phyloP scores from a whole-genome alignment of 2,329 filamentous ascomycete species.

The Aspergillus oerlinghausenensis region DNA sequence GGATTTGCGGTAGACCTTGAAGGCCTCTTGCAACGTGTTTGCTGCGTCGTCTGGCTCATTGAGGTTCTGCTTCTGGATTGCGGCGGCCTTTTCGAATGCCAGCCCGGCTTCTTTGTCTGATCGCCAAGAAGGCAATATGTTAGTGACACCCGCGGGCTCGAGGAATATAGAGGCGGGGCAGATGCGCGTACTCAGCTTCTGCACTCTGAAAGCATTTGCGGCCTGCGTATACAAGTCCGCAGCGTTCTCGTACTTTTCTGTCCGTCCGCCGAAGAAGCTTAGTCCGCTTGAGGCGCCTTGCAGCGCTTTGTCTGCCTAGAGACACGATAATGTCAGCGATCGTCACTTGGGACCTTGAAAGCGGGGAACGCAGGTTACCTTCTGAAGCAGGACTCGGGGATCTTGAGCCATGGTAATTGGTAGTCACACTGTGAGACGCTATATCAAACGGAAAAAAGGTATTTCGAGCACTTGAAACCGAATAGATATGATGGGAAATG shows the following conservation, averaged over 20 bases:
- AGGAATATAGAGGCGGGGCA: not conserved
- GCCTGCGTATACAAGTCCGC: slow-evolving; percentile 84
- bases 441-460: not conserved
- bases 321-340: slow-evolving; percentile 25
- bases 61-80: slow-evolving; percentile 71
- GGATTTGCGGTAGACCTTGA: slow-evolving; percentile 88
- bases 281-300: slow-evolving; percentile 74
- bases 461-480: not conserved
- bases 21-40: slow-evolving; percentile 82
- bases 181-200: slow-evolving; percentile 65
- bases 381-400: slow-evolving; percentile 71
- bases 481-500: not conserved
- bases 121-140: not conserved
- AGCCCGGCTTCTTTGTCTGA: slow-evolving; percentile 78
- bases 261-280: slow-evolving; percentile 78
- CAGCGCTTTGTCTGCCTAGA: slow-evolving; percentile 79
- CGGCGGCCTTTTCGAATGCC: slow-evolving; percentile 81
- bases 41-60: slow-evolving; percentile 92
- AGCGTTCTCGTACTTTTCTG: slow-evolving; percentile 86
- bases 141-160: not conserved
- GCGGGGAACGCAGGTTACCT: slow-evolving; percentile 48
- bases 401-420: slow-evolving; percentile 63
- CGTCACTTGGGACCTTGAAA: slow-evolving; percentile 17
- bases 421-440: not conserved
- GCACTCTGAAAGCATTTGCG: slow-evolving; percentile 85